phyloP scores from a whole-genome alignment of 257 asterid genomes.

The Nicotiana knightiana region DNA sequence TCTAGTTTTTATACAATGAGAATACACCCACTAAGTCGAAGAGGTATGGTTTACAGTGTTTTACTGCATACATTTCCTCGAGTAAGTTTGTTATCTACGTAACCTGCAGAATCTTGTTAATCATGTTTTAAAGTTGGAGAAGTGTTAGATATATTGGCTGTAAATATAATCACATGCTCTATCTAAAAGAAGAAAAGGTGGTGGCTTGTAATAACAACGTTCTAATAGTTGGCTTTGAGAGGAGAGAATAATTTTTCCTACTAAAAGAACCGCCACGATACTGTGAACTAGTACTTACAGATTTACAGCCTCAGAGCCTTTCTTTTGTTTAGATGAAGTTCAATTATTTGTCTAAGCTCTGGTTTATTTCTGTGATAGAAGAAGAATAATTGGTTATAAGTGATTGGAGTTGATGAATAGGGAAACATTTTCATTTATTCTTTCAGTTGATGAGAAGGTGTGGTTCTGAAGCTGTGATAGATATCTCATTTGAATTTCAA shows the following conservation, averaged over 20 bases:
- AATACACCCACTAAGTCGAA: not conserved
- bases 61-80: not conserved
- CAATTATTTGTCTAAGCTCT: no score
- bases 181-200: not conserved
- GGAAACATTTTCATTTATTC: not conserved
- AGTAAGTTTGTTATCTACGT: not conserved
- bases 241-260: not conserved
- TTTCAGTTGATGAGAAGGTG: not conserved
- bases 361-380: not conserved
- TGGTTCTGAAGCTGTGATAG: not conserved
- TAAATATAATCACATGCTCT: not conserved
- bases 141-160: not conserved
- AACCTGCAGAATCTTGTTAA: not conserved
- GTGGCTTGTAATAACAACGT: not conserved
- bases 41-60: not conserved
- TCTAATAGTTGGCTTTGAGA: not conserved
- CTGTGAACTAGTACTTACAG: not conserved
- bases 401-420: not conserved
- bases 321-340: no score
- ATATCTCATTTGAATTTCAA: not conserved
- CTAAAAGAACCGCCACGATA: not conserved
- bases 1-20: not conserved
- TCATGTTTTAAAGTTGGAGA: not conserved
- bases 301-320: not conserved
- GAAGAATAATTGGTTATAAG: not conserved